Evolutionary conservation across 2,329 filamentous ascomycete species (phyloP), one percentile per base, ranked within the genome.

Genomic region (Tricladium varicosporioides): DNA sequence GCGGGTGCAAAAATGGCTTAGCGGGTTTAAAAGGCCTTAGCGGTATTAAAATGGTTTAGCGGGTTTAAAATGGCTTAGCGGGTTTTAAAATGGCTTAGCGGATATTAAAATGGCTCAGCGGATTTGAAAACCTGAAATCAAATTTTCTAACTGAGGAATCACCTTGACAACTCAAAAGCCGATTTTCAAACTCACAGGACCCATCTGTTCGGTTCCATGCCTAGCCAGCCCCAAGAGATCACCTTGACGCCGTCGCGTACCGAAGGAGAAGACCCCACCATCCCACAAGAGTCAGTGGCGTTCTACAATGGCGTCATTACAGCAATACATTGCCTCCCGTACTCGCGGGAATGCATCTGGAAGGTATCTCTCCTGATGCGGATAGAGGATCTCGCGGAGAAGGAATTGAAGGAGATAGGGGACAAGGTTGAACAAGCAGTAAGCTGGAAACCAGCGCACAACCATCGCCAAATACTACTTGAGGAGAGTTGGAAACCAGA

Each of bases 301-400:
- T n/a, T n/a, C 32, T 36, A 36, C 13, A 36, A 36, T 8, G 32
- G 32, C 32, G 13, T 36, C 13, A 7, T 36, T 36, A 36, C 14
- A 27, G 49, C 36, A 51, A 44, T 36, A 32, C 36, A 36, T 32
- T 2, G 44, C 14, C 49, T 44, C 5, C 5, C 5, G 52, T 54
- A 48, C 52, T 13, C 13, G 32, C 18, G 2, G 31, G 32, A 49
- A 43, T 5, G 49, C 45, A 44, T 49, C 52, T 27, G 7, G 13
- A 54, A 54, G 45, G 52, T 46, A 15, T 10, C 49, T 32, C 32
- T 49, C 45, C 32, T 54, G 52, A 54, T 54, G 48, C 18, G 49
- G 52, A 54, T 54, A 54, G 52, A 49, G 45, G 32, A 54, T 43
- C 52, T 54, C 45, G 52, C 45, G 48, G 10, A 32, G 49, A 49